Percentiles rank a stretch among this genome's conserved stretches.
phyloP scores from a whole-genome alignment of 2,329 filamentous ascomycete genomes.

The Pseudodiploospora longispora region DNA sequence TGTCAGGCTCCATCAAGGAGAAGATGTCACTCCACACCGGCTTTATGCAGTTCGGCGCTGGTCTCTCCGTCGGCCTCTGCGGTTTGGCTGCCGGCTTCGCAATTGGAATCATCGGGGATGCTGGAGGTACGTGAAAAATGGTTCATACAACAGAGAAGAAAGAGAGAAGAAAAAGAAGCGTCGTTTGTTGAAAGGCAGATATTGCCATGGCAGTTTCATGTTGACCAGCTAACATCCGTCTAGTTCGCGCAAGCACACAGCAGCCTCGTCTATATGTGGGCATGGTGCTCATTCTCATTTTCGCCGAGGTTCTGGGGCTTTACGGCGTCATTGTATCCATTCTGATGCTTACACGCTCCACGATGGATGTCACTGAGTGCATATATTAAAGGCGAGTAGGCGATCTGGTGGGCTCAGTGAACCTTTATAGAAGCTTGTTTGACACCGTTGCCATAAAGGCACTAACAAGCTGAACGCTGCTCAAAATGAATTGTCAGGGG shows the following conservation, averaged over 20 bases:
- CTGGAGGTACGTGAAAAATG: slow-evolving; percentile 43
- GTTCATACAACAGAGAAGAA: too few relatives aligned
- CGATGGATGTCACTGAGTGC: slow-evolving; percentile 29
- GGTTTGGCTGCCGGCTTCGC: slow-evolving; percentile 80
- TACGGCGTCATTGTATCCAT: slow-evolving; percentile 42
- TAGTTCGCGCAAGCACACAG: slow-evolving; percentile 72
- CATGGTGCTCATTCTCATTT: slow-evolving; percentile 99
- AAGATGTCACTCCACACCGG: slow-evolving; percentile 67
- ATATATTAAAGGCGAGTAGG: slow-evolving; percentile 15
- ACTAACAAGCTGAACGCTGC: too few relatives aligned
- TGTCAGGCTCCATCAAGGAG: slow-evolving; percentile 44
- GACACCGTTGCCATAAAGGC: too few relatives aligned
- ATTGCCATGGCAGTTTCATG: too few relatives aligned
- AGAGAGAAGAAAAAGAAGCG: too few relatives aligned
- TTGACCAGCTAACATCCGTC: neutral
- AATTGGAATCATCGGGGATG: slow-evolving; percentile 82
- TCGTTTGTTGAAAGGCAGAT: too few relatives aligned
- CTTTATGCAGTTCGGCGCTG: slow-evolving; percentile 80
- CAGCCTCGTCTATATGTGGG: slow-evolving; percentile 85
- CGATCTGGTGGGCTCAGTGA: too few relatives aligned
- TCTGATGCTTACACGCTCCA: slow-evolving; percentile 38
- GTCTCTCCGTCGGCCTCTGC: slow-evolving; percentile 72
- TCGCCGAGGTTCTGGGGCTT: slow-evolving; percentile 43
- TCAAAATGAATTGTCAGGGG: too few relatives aligned
- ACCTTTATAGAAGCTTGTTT: too few relatives aligned